Evolutionary conservation across 179 eudicot genomes (phyloP).

Genomic region (Actinidia arguta): DNA sequence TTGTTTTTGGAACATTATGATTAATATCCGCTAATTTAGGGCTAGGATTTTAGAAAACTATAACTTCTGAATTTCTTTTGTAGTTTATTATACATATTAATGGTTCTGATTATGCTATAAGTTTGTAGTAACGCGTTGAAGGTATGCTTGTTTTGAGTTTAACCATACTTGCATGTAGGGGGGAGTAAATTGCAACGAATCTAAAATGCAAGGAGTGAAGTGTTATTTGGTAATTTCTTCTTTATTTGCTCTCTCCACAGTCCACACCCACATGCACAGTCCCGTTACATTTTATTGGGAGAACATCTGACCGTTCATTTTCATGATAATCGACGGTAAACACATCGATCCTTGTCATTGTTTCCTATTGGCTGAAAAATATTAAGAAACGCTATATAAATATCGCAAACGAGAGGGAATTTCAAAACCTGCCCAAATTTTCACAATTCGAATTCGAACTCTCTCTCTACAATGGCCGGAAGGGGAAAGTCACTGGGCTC

Average conservation of each 20-base stretch:
- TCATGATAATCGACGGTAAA: background rate
- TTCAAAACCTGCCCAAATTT: background rate
- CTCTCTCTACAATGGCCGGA: slow-evolving; percentile 43
- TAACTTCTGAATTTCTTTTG: no score
- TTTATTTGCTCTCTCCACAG: no score
- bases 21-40: no score
- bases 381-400: background rate
- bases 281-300: background rate
- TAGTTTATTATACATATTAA: no score
- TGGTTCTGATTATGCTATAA: no score
- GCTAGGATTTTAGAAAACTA: no score
- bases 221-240: background rate
- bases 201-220: background rate
- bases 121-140: no score
- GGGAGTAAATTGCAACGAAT: background rate
- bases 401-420: background rate
- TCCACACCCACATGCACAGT: background rate
- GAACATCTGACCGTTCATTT: slow-evolving; percentile 3
- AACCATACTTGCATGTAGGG: no score
- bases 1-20: no score
- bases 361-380: background rate
- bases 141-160: no score
- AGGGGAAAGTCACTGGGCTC: slow-evolving; percentile 64
- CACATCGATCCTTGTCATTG: slow-evolving; percentile 3
- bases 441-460: background rate